Base-by-base conservation (phyloP, 805 yeast species). In the Candida taoyuanica region DNA sequence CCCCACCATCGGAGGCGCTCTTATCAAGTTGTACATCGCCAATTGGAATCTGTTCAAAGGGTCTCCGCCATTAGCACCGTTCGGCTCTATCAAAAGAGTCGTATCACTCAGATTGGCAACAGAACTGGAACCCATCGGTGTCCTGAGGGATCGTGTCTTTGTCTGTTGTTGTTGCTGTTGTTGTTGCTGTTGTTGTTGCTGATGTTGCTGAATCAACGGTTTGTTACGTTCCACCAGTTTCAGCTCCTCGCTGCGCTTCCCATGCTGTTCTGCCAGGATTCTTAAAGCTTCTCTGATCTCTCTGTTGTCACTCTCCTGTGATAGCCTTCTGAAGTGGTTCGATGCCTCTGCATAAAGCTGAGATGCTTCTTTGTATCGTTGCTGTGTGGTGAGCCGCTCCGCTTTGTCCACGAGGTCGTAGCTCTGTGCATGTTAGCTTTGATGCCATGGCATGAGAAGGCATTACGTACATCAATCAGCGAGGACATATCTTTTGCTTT, bases 331-430 rank as follows among this genome's bases (percentile, higher is more conserved):
- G 35, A 71, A 61, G 36, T 53, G 39, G 1, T 47, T 50, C 5
- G 69, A 52, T 0, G 76, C 70, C 15, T 61, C 54, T 7, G 44
- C 42, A 47, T 72, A 75, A 8, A 57, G 47, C 4, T 48, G 42
- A 5, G 69, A 59, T 0, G 81, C 75, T 17, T 61, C 61, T 6
- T 52, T 47, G 25, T 63, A 63, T 30, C 74, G 71, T 7, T 69
- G 70, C 31, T 64, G 62, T 21, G 65, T 43, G 1, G 68, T 64
- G 11, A 73, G 66, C 19, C 60, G 54, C 43, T 79, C 83, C 1
- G 83, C 85, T 31, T 62, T 65, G 39, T 70, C 72, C 15, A 76
- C 75, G 4, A 33, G 26, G 6, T 40, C 47, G 24, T 43, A 43
- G 3, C 37, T 20, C 47, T 43, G 34, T 3, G 15, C 15, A 3